A percentile compares a stretch with the other conserved stretches of the same genome.
phyloP scores from a whole-genome alignment of 768 basidiomycete species.

The Amanita rubescens region DNA sequence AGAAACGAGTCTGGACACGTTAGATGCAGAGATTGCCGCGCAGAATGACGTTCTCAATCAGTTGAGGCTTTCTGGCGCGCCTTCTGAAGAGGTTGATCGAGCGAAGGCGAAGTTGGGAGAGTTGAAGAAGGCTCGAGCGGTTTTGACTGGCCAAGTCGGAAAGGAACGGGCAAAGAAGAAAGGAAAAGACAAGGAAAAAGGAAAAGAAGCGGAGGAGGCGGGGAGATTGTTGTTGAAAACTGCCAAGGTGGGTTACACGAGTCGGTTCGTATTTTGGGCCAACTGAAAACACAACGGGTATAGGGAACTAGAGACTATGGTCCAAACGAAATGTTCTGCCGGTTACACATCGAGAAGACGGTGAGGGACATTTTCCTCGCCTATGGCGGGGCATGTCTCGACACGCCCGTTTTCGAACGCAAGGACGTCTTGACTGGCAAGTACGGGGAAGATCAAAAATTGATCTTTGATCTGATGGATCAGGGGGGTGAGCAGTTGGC shows the following conservation, averaged over 20 bases:
- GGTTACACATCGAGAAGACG: conserved; percentile 82
- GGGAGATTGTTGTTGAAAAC: conserved; percentile 81
- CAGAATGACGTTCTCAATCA: conserved; percentile 56
- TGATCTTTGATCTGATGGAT: conserved; percentile 96
- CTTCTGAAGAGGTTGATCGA: conserved; percentile 44
- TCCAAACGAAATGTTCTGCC: conserved; percentile 86
- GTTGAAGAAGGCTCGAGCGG: conserved; percentile 49
- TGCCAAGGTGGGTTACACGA: conserved; percentile 59
- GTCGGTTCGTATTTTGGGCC: too few species aligned
- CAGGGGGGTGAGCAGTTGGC: conserved; percentile 97
- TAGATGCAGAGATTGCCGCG: conserved; percentile 47
- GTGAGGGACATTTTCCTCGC: conserved; percentile 84
- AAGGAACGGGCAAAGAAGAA: conserved; percentile 31
- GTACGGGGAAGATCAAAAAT: conserved; percentile 95
- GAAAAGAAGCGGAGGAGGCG: conserved; percentile 45
- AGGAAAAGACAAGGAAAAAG: conserved; percentile 24
- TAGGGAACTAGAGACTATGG: conserved; percentile 95
- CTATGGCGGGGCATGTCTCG: conserved; percentile 87
- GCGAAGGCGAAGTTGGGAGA: conserved; percentile 66
- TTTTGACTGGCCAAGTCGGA: conserved; percentile 33
- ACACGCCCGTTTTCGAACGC: conserved; percentile 97
- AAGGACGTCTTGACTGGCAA: conserved; percentile 95
- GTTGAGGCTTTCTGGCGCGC: conserved; percentile 49
- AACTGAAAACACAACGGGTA: too few species aligned
- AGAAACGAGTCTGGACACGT: conserved; percentile 12